Conservation (phyloP, 2,329 filamentous ascomycete genomes). For the Reticulascus tulasneorum region DNA sequence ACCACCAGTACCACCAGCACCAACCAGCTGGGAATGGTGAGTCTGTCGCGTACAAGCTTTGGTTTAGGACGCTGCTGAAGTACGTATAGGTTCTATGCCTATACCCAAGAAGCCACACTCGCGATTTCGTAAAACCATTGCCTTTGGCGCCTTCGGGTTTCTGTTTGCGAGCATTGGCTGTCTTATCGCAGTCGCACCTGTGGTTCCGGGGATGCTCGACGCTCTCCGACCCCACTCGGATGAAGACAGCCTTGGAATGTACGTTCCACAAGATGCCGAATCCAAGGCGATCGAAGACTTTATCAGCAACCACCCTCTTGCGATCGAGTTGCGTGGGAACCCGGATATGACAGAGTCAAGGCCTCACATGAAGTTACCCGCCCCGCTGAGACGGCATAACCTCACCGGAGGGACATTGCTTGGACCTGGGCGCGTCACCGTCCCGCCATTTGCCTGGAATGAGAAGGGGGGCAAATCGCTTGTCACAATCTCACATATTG, state of each 20-base stretch:
- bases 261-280: conserved; percentile 52
- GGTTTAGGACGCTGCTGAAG: too few relatives aligned
- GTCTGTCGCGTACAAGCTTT: too few relatives aligned
- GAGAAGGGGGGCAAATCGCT: conserved; percentile 66
- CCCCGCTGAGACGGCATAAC: conserved; percentile 64
- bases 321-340: conserved; percentile 62
- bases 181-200: conserved; percentile 52
- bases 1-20: too few relatives aligned
- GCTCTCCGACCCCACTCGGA: conserved; percentile 38
- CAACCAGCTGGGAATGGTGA: too few relatives aligned
- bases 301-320: conserved; percentile 74
- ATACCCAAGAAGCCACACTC: conserved; percentile 1
- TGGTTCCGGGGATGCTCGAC: conserved; percentile 28
- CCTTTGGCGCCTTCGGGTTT: conserved; percentile 20
- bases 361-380: conserved; percentile 83
- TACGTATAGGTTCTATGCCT: too few relatives aligned
- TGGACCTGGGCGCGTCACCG: conserved; percentile 70
- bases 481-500: conserved; percentile 73
- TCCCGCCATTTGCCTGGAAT: conserved; percentile 76
- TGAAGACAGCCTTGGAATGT: conserved; percentile 68
- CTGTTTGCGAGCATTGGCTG: conserved; percentile 49
- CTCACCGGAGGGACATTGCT: conserved; percentile 78
- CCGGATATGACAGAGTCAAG: conserved; percentile 69
- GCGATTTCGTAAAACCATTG: conserved; percentile 6
- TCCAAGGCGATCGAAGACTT: conserved; percentile 62